Conservation (phyloP, 345 rosid species). For the Linum tenue region DNA sequence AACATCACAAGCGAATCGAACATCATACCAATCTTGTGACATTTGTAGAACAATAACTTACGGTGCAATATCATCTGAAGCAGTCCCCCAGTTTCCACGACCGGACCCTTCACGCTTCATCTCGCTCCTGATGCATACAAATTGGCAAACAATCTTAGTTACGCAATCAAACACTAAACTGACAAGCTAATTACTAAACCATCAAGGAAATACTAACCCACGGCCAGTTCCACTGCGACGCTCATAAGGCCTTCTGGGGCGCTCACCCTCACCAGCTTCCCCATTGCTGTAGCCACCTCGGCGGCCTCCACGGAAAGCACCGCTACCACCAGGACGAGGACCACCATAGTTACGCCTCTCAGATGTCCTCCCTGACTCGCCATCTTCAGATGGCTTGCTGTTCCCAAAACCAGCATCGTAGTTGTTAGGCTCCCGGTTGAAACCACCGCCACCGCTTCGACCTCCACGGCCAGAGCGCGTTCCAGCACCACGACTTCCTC, state of each 20-base stretch:
- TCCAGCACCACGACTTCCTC: slow-evolving; percentile 14
- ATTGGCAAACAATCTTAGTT: not conserved
- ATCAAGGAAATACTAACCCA: slow-evolving; percentile 46
- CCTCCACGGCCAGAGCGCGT: slow-evolving; percentile 33
- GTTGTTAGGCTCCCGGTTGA: slow-evolving; percentile 49
- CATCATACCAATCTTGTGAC: not conserved
- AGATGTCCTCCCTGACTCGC: slow-evolving; percentile 44
- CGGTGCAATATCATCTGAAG: slow-evolving; percentile 65
- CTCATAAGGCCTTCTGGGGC: slow-evolving; percentile 56
- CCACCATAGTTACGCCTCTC: slow-evolving; percentile 51
- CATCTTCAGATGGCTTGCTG: slow-evolving; percentile 57
- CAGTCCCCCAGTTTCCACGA: slow-evolving; percentile 91
- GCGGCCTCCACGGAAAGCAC: slow-evolving; percentile 49
- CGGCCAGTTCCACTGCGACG: slow-evolving; percentile 93
- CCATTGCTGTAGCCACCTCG: slow-evolving; percentile 45
- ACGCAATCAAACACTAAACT: not conserved
- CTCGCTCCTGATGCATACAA: slow-evolving; percentile 42
- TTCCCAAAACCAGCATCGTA: slow-evolving; percentile 32
- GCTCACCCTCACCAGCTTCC: slow-evolving; percentile 61
- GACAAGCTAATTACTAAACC: not conserved
- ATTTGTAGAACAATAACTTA: slow-evolving; percentile 22
- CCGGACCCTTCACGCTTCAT: slow-evolving; percentile 88
- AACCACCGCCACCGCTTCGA: slow-evolving; percentile 46
- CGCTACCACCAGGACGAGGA: slow-evolving; percentile 36
- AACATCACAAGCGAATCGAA: not conserved